These are phyloP conservation scores for Handroanthus guayacan DNA, from an alignment of 257 asterid species.

Conservation along the genomic window DNA sequence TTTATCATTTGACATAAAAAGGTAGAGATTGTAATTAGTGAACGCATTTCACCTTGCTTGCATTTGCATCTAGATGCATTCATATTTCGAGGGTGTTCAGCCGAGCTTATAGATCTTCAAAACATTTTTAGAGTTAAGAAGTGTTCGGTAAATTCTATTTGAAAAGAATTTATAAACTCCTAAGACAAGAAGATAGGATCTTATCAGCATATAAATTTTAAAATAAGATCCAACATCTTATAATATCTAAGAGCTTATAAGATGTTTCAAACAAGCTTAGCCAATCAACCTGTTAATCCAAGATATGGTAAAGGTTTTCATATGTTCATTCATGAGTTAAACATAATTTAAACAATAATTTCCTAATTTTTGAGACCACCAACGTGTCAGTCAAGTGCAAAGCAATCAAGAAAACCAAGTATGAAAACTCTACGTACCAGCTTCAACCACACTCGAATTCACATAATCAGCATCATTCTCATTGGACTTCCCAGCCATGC, in stretches of 20 bases:
- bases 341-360: not conserved
- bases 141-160: too few species aligned
- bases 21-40: not conserved
- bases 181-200: too few species aligned
- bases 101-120: too few species aligned
- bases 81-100: not conserved
- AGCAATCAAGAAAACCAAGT: not conserved
- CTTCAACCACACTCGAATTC: constrained; percentile 88
- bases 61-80: constrained; percentile 1
- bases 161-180: too few species aligned
- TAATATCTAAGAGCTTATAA: too few species aligned
- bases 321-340: not conserved
- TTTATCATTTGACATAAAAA: not conserved
- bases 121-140: too few species aligned
- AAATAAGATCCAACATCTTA: too few species aligned
- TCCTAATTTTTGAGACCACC: not conserved
- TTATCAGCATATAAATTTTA: too few species aligned
- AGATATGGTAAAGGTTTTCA: too few species aligned
- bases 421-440: constrained; percentile 57
- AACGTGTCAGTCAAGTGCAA: not conserved
- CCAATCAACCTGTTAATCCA: too few species aligned
- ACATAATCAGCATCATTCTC: constrained; percentile 88
- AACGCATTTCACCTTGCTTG: not conserved
- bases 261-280: too few species aligned
- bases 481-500: constrained; percentile 79